Base-by-base conservation (phyloP, 176 grass and related monocot species). In the Lolium multiflorum region DNA sequence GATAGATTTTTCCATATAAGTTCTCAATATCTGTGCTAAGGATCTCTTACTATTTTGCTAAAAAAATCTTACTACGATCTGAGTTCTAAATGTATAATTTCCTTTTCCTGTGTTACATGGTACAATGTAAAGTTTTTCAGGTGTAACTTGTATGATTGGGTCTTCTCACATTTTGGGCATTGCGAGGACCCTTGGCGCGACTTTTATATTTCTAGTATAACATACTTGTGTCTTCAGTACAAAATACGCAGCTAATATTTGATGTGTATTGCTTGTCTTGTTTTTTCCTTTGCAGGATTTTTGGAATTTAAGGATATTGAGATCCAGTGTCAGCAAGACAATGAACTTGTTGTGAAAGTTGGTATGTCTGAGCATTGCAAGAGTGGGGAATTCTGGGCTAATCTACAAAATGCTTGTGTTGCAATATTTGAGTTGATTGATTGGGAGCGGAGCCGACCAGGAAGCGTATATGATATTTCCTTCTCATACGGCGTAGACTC, bases 341-440 rank as follows among this genome's bases (percentile, higher is more conserved):
- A 17, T 76, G 91, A 94, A 75, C 89, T 98, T 91, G 81, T 86
- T 71, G 81, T 95, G 69, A 91, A 85, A 87, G 93, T 98, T 86
- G 54, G 66, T 76, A 94, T 94, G 88, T 94, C 96, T 84, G 90
- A 96, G 38, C 84, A 83, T 83, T 94, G 88, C 79, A 81, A 80
- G 66, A 83, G 50, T 38, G 96, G 90, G 62, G 86, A 77, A 39
- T 94, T 94, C 44, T 98, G 96, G 93, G 66, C 37, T 50, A 84
- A 84, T 78, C 44, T 98, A 48, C 93, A 96, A 89, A 88, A 87
- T 92, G 92, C 91, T 87, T 98, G 96, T 76, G 79, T 94, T 64
- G 91, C 86, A 68, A 79, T 98, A 84, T 86, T 94, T 82, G 88
- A 90, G 52, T 89, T 96, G 62, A 98, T 98, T 82, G 91, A 98